Conservation (phyloP, 2,329 filamentous ascomycete genomes). For the Myriangium duriaei region DNA sequence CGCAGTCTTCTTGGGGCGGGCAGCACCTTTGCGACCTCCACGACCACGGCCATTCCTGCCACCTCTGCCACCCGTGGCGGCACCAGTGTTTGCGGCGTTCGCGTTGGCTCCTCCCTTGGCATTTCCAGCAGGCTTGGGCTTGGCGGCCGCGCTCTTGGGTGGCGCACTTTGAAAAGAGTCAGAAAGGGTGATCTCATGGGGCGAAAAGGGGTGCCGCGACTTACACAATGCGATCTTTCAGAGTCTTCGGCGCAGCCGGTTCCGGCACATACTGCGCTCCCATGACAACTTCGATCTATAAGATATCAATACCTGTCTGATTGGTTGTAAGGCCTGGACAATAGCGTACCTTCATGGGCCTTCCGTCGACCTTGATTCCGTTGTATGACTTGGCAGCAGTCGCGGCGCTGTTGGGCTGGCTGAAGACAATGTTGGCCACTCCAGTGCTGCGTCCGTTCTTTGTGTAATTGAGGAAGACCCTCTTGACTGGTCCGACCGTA, state of each 20-base stretch:
- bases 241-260: conserved; percentile 55
- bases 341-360: conserved; percentile 73
- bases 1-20: conserved; percentile 69
- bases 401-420: conserved; percentile 65
- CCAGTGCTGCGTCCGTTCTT: conserved; percentile 85
- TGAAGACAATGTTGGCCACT: conserved; percentile 80
- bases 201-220: conserved; percentile 28
- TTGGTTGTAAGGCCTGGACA: too few species aligned
- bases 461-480: conserved; percentile 82
- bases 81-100: conserved; percentile 33
- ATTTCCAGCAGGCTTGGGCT: conserved; percentile 48
- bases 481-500: conserved; percentile 81
- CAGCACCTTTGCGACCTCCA: conserved; percentile 47
- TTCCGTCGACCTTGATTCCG: conserved; percentile 77
- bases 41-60: conserved; percentile 43
- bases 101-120: conserved; percentile 65
- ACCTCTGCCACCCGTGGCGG: conserved; percentile 35
- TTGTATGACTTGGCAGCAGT: conserved; percentile 78
- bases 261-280: conserved; percentile 60
- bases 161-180: conserved; percentile 17
- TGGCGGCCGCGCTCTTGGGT: conserved; percentile 23
- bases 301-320: too few species aligned
- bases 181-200: too few species aligned
- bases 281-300: conserved; percentile 78
- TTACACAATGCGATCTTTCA: conserved; percentile 75